Percentiles rank a stretch among this genome's conserved stretches.
Conservation (phyloP, 2,329 filamentous ascomycete species). For the Stemphylium beticola region DNA sequence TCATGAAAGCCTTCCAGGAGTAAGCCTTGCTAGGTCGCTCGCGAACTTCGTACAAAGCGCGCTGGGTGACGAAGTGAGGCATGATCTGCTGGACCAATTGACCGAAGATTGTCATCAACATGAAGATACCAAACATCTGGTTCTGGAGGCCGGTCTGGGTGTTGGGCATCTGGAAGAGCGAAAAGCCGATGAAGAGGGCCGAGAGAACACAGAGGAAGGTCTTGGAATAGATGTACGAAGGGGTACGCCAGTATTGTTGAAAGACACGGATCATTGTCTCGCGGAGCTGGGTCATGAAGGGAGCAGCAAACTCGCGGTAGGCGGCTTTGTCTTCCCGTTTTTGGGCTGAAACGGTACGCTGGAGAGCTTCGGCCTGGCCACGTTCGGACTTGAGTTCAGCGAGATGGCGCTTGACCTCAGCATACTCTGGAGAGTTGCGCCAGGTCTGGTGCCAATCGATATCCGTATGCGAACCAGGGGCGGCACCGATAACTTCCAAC, state of each 20-base stretch:
- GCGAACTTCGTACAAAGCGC: slow-evolving; percentile 81
- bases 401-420: slow-evolving; percentile 54
- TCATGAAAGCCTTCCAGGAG: slow-evolving; percentile 83
- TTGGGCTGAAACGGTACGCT: slow-evolving; percentile 50
- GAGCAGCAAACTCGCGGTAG: slow-evolving; percentile 81
- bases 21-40: slow-evolving; percentile 86
- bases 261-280: slow-evolving; percentile 78
- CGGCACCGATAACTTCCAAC: slow-evolving; percentile 63
- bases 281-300: slow-evolving; percentile 70
- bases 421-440: slow-evolving; percentile 56
- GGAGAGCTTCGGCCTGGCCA: slow-evolving; percentile 35
- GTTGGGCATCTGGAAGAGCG: slow-evolving; percentile 75
- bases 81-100: slow-evolving; percentile 81
- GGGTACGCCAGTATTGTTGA: slow-evolving; percentile 90
- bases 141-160: slow-evolving; percentile 81
- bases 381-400: slow-evolving; percentile 53
- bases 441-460: slow-evolving; percentile 59
- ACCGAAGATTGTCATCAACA: slow-evolving; percentile 80
- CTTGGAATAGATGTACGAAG: slow-evolving; percentile 89
- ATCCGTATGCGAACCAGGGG: slow-evolving; percentile 56
- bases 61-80: slow-evolving; percentile 84
- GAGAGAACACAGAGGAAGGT: slow-evolving; percentile 67
- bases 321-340: slow-evolving; percentile 57
- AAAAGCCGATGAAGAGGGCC: slow-evolving; percentile 81
- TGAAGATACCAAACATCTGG: slow-evolving; percentile 86